Evolutionary conservation across 495 filamentous ascomycete genomes (phyloP).

Genomic region (Penicillium verhagenii): DNA sequence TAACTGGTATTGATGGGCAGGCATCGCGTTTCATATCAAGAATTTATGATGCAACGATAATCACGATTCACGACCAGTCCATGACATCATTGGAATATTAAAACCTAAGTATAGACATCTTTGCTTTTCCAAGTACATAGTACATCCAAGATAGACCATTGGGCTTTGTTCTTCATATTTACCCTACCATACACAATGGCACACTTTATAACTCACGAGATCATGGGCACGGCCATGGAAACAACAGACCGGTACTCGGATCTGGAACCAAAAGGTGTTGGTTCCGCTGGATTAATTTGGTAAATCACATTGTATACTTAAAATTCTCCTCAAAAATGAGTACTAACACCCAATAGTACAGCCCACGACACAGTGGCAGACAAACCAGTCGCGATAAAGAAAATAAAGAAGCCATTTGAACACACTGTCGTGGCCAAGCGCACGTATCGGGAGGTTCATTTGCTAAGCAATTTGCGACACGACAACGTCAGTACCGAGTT

Average conservation of each 20-base stretch:
- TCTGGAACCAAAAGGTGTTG: not conserved
- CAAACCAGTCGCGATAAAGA: constrained; percentile 88
- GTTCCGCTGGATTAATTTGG: not conserved
- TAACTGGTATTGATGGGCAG: too few relatives aligned
- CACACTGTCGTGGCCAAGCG: constrained; percentile 85
- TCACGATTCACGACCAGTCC: too few relatives aligned
- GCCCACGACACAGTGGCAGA: constrained; percentile 17
- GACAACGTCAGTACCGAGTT: constrained; percentile 86
- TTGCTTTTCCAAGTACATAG: too few relatives aligned
- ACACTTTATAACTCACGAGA: not conserved
- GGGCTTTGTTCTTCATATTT: not conserved
- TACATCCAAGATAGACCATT: too few relatives aligned
- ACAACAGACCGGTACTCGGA: constrained; percentile 3
- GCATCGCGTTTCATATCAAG: too few relatives aligned
- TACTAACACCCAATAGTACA: constrained; percentile 4
- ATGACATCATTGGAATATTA: too few relatives aligned
- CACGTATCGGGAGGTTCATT: constrained; percentile 87
- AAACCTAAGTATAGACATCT: too few relatives aligned
- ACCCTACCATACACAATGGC: not conserved
- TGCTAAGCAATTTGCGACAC: constrained; percentile 83
- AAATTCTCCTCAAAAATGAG: not conserved
- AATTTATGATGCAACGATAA: too few relatives aligned
- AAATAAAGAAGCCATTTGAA: constrained; percentile 96
- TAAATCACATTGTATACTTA: not conserved
- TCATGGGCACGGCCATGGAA: constrained; percentile 5